A percentile compares a stretch with the other conserved stretches of the same genome.
Evolutionary conservation across 768 basidiomycete species (phyloP).

Genomic region (Calocybe indica): DNA sequence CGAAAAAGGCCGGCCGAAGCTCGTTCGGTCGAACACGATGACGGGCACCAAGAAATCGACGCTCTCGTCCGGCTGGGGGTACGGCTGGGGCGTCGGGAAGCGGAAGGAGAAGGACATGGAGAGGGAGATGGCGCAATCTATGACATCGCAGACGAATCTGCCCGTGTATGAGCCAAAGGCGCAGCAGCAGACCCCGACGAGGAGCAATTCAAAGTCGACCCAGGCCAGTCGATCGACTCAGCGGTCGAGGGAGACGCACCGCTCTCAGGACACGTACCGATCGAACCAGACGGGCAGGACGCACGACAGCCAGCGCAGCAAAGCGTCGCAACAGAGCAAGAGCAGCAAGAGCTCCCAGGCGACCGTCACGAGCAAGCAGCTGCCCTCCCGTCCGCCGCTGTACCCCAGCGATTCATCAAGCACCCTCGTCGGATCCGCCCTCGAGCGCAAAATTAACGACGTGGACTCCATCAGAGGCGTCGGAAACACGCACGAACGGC

Average conservation of each 20-base stretch:
- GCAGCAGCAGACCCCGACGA: constrained; percentile 27
- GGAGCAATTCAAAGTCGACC: constrained; percentile 27
- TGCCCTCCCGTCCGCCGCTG: constrained; percentile 16
- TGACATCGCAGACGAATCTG: constrained; percentile 25
- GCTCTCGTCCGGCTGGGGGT: constrained; percentile 51
- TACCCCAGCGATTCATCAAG: constrained; percentile 60
- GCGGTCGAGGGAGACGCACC: constrained; percentile 11
- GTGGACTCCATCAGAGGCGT: constrained; percentile 45
- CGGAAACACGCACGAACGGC: constrained; percentile 52
- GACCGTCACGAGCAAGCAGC: constrained; percentile 7
- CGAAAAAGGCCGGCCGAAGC: constrained; percentile 34
- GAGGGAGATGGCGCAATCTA: constrained; percentile 22
- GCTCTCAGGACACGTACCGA: constrained; percentile 10
- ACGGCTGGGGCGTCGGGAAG: constrained; percentile 64
- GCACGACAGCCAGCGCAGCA: constrained; percentile 1
- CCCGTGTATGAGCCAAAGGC: constrained; percentile 33
- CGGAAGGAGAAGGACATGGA: constrained; percentile 37
- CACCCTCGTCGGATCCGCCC: constrained; percentile 71
- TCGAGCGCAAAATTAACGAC: constrained; percentile 65
- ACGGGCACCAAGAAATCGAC: constrained; percentile 52
- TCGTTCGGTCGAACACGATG: constrained; percentile 46
- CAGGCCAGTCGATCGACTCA: constrained; percentile 21
- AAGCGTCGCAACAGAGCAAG: constrained; percentile 8
- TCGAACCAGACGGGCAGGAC: not conserved
- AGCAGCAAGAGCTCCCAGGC: constrained; percentile 9